Percentiles rank a stretch among this genome's conserved stretches.
phyloP scores from a whole-genome alignment of 2,329 filamentous ascomycete genomes.

The Sarocladium brachiariae region DNA sequence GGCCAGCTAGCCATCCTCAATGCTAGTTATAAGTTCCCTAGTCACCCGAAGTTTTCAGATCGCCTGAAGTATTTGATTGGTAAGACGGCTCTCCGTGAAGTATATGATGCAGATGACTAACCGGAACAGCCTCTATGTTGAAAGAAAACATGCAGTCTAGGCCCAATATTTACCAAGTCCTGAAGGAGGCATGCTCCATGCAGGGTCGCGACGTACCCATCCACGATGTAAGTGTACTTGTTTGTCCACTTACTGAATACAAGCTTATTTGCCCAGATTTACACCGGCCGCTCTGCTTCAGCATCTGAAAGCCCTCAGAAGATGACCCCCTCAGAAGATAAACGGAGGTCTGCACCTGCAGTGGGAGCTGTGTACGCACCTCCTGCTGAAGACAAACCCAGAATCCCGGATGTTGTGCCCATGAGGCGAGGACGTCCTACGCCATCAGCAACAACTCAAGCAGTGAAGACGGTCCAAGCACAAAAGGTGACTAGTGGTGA shows the following conservation, averaged over 20 bases:
- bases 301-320: constrained; percentile 7
- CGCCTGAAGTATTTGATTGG: constrained; percentile 84
- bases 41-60: constrained; percentile 83
- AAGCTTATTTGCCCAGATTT: not conserved
- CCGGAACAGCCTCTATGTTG: constrained; percentile 70
- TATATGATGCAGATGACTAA: not conserved
- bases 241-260: not conserved
- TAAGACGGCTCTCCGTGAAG: constrained; percentile 28
- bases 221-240: constrained; percentile 63
- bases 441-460: constrained; percentile 26
- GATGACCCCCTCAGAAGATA: not conserved
- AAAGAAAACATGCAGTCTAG: constrained; percentile 70
- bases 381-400: constrained; percentile 61
- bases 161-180: constrained; percentile 90
- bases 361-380: constrained; percentile 78
- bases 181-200: constrained; percentile 83
- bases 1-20: constrained; percentile 96
- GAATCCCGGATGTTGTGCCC: constrained; percentile 82
- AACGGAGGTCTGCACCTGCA: constrained; percentile 57
- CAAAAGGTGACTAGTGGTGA: constrained; percentile 65
- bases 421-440: constrained; percentile 78
- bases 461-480: constrained; percentile 15
- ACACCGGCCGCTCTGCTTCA: not conserved
- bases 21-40: constrained; percentile 86
- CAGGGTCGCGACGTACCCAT: constrained; percentile 80